These are phyloP conservation scores for Pleurotus ostreatus DNA, from an alignment of 768 basidiomycete genomes.

Conservation along the genomic window DNA sequence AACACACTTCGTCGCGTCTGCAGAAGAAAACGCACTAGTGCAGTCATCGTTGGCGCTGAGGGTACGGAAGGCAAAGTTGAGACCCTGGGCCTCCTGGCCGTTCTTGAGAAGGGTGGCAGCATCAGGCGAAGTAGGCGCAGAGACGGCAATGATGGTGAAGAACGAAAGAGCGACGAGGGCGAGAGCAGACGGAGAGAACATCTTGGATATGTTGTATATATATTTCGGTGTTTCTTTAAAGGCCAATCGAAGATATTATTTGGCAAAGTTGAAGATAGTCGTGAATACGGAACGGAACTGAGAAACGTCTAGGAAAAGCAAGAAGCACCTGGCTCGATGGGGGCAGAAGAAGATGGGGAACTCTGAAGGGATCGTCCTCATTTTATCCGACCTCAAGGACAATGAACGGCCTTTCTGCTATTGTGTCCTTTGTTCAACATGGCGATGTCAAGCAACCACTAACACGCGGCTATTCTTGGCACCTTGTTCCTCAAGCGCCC, in stretches of 20 bases:
- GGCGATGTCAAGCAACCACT: too few species aligned
- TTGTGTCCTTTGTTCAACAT: conserved; percentile 5
- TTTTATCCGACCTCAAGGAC: conserved; percentile 3
- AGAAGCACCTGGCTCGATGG: conserved; percentile 7
- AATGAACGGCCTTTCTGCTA: background rate
- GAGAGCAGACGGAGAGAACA: background rate
- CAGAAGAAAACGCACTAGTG: conserved; percentile 26
- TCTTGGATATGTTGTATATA: background rate
- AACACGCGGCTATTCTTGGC: too few species aligned
- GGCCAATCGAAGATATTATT: background rate
- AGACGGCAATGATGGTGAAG: conserved; percentile 2
- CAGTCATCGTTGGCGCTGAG: conserved; percentile 41
- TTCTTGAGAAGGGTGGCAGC: conserved; percentile 41
- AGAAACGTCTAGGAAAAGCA: background rate
- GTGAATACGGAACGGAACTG: background rate
- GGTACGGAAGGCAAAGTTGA: conserved; percentile 43
- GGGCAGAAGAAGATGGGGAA: background rate
- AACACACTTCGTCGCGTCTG: too few species aligned
- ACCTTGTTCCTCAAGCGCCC: too few species aligned
- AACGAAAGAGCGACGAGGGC: conserved; percentile 4
- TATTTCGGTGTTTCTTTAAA: background rate
- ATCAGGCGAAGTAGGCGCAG: conserved; percentile 25
- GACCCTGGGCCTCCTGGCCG: conserved; percentile 44
- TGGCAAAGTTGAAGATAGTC: too few species aligned
- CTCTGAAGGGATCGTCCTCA: background rate